A percentile compares a stretch with the other conserved stretches of the same genome.
These are phyloP conservation scores for Hyphopichia fennica DNA, from an alignment of 1,139 yeast species.

Conservation along the genomic window DNA sequence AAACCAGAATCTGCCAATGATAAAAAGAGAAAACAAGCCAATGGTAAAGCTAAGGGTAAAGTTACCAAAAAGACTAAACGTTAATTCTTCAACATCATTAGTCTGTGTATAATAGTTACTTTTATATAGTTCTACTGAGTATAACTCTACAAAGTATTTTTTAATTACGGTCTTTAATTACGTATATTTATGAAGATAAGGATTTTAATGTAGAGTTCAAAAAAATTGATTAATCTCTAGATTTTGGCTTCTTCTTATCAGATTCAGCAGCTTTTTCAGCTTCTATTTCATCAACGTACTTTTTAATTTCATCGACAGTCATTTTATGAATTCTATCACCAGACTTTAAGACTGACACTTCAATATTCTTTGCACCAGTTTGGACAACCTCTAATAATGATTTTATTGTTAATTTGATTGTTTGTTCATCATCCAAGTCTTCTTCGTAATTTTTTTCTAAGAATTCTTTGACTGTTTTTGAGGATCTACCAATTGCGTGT, in stretches of 20 bases:
- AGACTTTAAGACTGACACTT: slow-evolving; percentile 83
- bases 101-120: not conserved
- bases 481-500: slow-evolving; percentile 92
- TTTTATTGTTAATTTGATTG: slow-evolving; percentile 80
- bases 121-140: slow-evolving; percentile 4
- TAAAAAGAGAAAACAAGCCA: slow-evolving; percentile 23
- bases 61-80: slow-evolving; percentile 16
- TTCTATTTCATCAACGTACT: slow-evolving; percentile 80
- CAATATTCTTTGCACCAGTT: slow-evolving; percentile 96
- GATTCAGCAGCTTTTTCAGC: slow-evolving; percentile 90
- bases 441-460: slow-evolving; percentile 88
- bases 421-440: slow-evolving; percentile 64
- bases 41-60: slow-evolving; percentile 19
- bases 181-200: not conserved
- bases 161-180: not conserved
- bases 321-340: slow-evolving; percentile 53
- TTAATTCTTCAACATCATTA: not conserved
- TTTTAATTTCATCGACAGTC: slow-evolving; percentile 71
- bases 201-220: not conserved
- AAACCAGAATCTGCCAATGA: slow-evolving; percentile 29
- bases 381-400: slow-evolving; percentile 94
- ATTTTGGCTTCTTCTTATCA: slow-evolving; percentile 72
- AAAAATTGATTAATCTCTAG: slow-evolving; percentile 17
- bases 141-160: not conserved
- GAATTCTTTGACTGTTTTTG: slow-evolving; percentile 93